Base-by-base conservation (phyloP, 352 stramenopile genomes). In the Globisporangium iwayamae region DNA sequence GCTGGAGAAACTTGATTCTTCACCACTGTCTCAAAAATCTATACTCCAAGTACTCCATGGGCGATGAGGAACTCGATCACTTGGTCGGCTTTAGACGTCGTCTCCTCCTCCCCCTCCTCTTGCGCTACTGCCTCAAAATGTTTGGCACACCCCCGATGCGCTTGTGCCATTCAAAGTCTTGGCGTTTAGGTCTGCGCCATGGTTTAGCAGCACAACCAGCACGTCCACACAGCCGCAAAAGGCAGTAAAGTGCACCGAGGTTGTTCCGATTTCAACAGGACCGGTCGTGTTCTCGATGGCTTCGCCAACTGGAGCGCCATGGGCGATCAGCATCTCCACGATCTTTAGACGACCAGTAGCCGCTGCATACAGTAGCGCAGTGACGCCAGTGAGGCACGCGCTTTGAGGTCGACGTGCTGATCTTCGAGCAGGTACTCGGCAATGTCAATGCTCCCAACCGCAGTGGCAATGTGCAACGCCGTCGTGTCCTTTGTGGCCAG, bases 51-150 rank as follows among this genome's bases (percentile, higher is more conserved):
- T 4, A 51, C 51, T 11, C 51, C 60, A 6, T 66, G 50, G 9
- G 51, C 28, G 10, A 36, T 22, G 18, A 66, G 51, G 51, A 66
- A 66, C 51, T 45, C 51, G 28, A 60, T 3, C 50, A 66, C 50
- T 2, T 11, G 39, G 60, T 20, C 43, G 32, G 36, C 16, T 38
- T 10, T 20, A 41, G 38, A 34, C 18, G 52, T 32, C 50, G 39
- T 61, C 60, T 20, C 52, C 4, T 47, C 41, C 0, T 28, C 25
- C 25, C 4, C 14, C 41, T 47, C 41, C 41, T 47, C 41, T 20
- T 47, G 41, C 41, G 41, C 14, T 18, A 47, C 16, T 16, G 14
- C n/a, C 4, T 16, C 41, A 47, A 16, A 53, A 7, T 56, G 38
- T 30, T 30, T 36, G 6, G 60, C 52, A 14, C 60, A 66, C 25